Conservation (phyloP, 306 rosid genomes). For the Hippophae gyantsensis region DNA sequence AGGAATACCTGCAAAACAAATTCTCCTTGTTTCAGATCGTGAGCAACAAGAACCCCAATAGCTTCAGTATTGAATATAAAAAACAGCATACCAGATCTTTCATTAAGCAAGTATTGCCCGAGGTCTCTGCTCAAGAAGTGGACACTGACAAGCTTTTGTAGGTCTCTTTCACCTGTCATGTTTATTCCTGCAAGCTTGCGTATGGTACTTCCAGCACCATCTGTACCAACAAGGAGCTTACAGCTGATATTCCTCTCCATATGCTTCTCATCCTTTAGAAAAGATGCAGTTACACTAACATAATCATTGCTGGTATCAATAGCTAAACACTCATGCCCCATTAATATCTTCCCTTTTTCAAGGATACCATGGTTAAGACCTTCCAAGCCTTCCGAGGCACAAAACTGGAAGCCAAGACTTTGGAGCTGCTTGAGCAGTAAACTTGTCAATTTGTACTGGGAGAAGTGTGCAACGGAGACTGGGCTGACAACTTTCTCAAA, state of each 20-base stretch:
- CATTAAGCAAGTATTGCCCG: slow-evolving; percentile 73
- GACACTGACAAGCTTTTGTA: slow-evolving; percentile 84
- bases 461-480: slow-evolving; percentile 82
- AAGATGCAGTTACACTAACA: slow-evolving; percentile 50
- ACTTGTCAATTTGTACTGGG: slow-evolving; percentile 63
- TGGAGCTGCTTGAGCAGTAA: slow-evolving; percentile 63
- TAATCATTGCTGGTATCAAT: slow-evolving; percentile 38
- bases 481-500: slow-evolving; percentile 71
- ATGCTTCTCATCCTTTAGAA: slow-evolving; percentile 40
- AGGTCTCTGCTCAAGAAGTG: slow-evolving; percentile 81
- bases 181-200: slow-evolving; percentile 68
- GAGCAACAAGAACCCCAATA: slow-evolving; percentile 94
- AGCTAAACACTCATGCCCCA: slow-evolving; percentile 77
- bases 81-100: slow-evolving; percentile 92
- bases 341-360: slow-evolving; percentile 43
- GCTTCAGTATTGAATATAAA: slow-evolving; percentile 84
- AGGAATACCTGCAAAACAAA: slow-evolving; percentile 82
- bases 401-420: slow-evolving; percentile 44
- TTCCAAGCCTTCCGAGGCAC: slow-evolving; percentile 31
- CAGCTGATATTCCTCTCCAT: slow-evolving; percentile 48
- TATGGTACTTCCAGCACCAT: slow-evolving; percentile 85
- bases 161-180: slow-evolving; percentile 74
- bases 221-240: slow-evolving; percentile 65
- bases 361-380: slow-evolving; percentile 19
- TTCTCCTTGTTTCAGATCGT: slow-evolving; percentile 90